Evolutionary conservation across 1,284 basidiomycete genomes (phyloP).

Genomic region (Puccinia triticina): DNA sequence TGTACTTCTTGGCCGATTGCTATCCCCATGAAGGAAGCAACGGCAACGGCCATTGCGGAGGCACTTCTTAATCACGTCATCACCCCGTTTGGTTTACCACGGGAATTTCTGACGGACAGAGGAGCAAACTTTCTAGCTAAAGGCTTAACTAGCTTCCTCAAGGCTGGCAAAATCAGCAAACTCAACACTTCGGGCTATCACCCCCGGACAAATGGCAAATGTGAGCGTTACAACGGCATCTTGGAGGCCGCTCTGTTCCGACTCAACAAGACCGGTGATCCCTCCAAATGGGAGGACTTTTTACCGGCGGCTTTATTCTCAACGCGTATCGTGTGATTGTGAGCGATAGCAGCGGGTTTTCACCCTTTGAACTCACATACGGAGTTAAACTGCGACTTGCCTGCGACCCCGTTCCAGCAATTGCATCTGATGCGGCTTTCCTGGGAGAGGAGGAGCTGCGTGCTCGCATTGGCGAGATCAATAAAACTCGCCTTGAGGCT

Average conservation of each 20-base stretch:
- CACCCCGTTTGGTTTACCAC: not conserved
- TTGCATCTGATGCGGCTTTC: not conserved
- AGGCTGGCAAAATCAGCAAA: not conserved
- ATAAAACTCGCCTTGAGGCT: not conserved
- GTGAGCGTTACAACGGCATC: slow-evolving; percentile 13
- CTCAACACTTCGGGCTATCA: slow-evolving; percentile 8
- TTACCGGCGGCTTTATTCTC: no score
- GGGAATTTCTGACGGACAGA: not conserved
- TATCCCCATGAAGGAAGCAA: slow-evolving; percentile 11
- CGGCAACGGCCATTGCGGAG: not conserved
- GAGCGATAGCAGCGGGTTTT: not conserved
- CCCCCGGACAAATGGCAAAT: no score
- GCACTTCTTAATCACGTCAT: not conserved
- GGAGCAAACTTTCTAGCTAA: not conserved
- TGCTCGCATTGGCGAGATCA: not conserved
- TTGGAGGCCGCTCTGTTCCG: slow-evolving; percentile 10
- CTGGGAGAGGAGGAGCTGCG: not conserved
- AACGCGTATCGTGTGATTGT: not conserved
- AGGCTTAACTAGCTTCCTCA: not conserved
- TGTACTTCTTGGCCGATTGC: slow-evolving; percentile 18
- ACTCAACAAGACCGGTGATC: not conserved
- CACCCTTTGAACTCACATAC: not conserved
- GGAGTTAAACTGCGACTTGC: not conserved
- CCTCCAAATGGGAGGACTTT: not conserved
- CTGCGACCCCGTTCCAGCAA: not conserved